phyloP scores from a whole-genome alignment of 257 asterid species.

The Jasminum sambac region DNA sequence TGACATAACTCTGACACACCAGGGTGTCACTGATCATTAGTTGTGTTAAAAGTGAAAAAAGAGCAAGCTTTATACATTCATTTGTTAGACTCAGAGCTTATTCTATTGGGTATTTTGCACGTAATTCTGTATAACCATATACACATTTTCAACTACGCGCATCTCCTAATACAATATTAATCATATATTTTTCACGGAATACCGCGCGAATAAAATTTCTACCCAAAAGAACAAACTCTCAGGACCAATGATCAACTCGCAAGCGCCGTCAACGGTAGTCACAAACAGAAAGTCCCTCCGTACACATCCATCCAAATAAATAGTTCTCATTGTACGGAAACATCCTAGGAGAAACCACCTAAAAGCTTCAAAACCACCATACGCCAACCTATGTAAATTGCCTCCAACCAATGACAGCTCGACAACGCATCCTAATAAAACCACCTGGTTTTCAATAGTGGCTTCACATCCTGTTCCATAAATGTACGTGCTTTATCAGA shows the following conservation, averaged over 20 bases:
- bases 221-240: too few species aligned
- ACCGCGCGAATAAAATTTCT: too few species aligned
- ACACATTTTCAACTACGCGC: too few species aligned
- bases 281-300: conserved; percentile 28
- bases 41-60: too few species aligned
- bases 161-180: too few species aligned
- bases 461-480: conserved; percentile 37
- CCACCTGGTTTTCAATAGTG: conserved; percentile 29
- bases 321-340: conserved; percentile 4
- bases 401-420: conserved; percentile 20
- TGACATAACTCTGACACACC: too few species aligned
- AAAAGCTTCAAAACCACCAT: conserved; percentile 24
- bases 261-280: conserved; percentile 30
- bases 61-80: too few species aligned
- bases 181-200: too few species aligned
- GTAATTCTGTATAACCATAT: too few species aligned
- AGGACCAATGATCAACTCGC: neutral
- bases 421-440: conserved; percentile 42
- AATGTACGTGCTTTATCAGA: conserved; percentile 38
- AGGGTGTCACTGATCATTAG: too few species aligned
- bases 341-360: conserved; percentile 23
- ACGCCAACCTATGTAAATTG: conserved; percentile 6
- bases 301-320: conserved; percentile 8
- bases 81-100: too few species aligned
- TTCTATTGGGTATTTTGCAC: too few species aligned